Base-by-base conservation (phyloP, 352 stramenopile genomes). In the Halophytophthora batemanensis region DNA sequence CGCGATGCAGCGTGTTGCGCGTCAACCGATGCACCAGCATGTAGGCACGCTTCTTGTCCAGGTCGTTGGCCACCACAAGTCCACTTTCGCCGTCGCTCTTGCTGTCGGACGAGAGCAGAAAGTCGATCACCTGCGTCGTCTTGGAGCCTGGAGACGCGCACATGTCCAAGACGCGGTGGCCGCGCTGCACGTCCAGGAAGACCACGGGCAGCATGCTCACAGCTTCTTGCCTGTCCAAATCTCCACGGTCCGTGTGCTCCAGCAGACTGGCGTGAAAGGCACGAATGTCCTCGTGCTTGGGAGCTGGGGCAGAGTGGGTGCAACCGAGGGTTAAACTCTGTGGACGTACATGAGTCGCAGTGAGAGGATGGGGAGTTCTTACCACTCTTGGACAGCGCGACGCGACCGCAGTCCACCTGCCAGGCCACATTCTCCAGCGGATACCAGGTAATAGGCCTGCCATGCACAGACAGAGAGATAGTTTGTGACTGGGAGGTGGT, bases 131-230 rank as follows among this genome's bases (percentile, higher is more conserved):
- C 68, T 99, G 97, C 37, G 90, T 97, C 19, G 98, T 99, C 69
- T 99, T 99, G 39, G 89, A 98, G 14, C 98, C 98, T 0, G 98
- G 98, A n/a, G 97, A 98, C 13, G 98, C 97, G 55, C 82, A 93
- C 81, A 95, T 92, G 53, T 95, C 82, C 22, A 93, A 66, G 39
- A 91, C 81, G 29, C 52, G 62, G 53, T 98, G 82, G 50, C 88
- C 63, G 2, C 77, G 82, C 40, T 97, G 60, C 6, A 97, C 90
- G 56, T 97, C 73, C 21, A 99, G 79, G 55, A 99, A 97, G 19
- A 99, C 71, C 25, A 98, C 96, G 0, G 97, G 97, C 15, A 99
- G 75, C 96, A 99, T 99, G 56, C 86, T 98, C 46, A 98, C 97
- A 6, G 97, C 81, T 61, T 99, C 97, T 62, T 99, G 97, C 12